These are phyloP conservation scores for Colletotrichum horii DNA, from an alignment of 2,329 filamentous ascomycete species.

Conservation along the genomic window DNA sequence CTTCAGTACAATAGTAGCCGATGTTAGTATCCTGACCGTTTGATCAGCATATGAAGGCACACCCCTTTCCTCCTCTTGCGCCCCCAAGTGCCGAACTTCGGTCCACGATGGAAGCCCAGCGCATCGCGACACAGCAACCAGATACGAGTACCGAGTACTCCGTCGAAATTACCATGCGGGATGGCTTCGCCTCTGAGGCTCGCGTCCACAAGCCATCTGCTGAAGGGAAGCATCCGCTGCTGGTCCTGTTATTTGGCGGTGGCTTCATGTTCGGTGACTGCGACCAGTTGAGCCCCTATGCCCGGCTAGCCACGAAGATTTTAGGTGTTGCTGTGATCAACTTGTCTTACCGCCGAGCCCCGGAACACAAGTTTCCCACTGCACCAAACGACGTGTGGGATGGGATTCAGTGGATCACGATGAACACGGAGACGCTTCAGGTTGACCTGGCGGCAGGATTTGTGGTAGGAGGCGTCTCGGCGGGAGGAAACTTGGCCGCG, in stretches of 20 bases:
- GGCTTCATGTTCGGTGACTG: conserved; percentile 1
- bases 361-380: conserved; percentile 48
- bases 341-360: conserved; percentile 52
- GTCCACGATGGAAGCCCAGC: not conserved
- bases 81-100: not conserved
- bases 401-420: conserved; percentile 14
- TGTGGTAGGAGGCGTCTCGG: conserved; percentile 30
- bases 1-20: rapidly evolving
- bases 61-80: not conserved
- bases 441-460: conserved; percentile 17
- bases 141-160: not conserved
- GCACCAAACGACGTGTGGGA: conserved; percentile 48
- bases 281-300: not conserved
- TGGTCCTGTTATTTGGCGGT: conserved; percentile 14
- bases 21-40: not conserved
- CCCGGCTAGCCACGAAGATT: not conserved
- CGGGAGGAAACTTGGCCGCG: conserved; percentile 29
- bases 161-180: not conserved
- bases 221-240: not conserved
- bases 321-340: conserved; percentile 32
- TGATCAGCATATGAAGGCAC: not conserved
- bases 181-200: not conserved
- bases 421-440: not conserved
- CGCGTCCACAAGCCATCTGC: not conserved
- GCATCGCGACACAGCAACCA: not conserved